phyloP scores from a whole-genome alignment of 2,329 filamentous ascomycete species.

The Fusarium dimerum region DNA sequence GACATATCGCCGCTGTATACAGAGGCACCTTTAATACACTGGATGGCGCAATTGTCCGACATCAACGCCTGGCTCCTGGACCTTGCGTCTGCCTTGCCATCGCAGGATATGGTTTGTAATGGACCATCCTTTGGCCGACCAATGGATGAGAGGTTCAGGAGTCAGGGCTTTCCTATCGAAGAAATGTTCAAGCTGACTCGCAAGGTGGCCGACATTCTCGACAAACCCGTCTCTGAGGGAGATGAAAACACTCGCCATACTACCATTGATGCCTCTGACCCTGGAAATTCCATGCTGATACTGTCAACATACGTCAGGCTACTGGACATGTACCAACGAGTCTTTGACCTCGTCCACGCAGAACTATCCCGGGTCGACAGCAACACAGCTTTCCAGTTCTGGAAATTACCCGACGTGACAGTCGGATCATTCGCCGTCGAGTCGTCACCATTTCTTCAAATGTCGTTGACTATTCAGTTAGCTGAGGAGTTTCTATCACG shows the following conservation, averaged over 20 bases:
- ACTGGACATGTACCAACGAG: constrained; percentile 42
- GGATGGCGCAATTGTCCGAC: constrained; percentile 42
- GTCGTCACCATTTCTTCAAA: constrained; percentile 42
- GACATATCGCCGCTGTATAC: constrained; percentile 19
- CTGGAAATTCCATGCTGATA: constrained; percentile 40
- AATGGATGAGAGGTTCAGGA: constrained; percentile 24
- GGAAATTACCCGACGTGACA: constrained; percentile 43
- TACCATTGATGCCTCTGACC: constrained; percentile 33
- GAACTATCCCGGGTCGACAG: constrained; percentile 34
- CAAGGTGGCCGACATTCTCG: constrained; percentile 37
- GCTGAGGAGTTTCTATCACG: constrained; percentile 42
- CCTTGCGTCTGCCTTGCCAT: constrained; percentile 37
- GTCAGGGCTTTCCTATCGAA: constrained; percentile 40
- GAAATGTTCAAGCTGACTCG: constrained; percentile 44
- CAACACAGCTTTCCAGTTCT: constrained; percentile 34
- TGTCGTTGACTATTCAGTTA: constrained; percentile 44
- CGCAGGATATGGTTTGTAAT: constrained; percentile 23
- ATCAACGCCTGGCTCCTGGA: constrained; percentile 41
- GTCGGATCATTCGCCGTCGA: constrained; percentile 43
- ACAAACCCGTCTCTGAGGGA: constrained; percentile 23
- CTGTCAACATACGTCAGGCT: constrained; percentile 42
- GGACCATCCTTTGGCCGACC: constrained; percentile 19
- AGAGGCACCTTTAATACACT: constrained; percentile 31
- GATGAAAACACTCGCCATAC: constrained; percentile 8
- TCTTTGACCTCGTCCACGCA: constrained; percentile 38